These are phyloP conservation scores for Rosa rugosa DNA, from an alignment of 306 rosid genomes.

Conservation along the genomic window DNA sequence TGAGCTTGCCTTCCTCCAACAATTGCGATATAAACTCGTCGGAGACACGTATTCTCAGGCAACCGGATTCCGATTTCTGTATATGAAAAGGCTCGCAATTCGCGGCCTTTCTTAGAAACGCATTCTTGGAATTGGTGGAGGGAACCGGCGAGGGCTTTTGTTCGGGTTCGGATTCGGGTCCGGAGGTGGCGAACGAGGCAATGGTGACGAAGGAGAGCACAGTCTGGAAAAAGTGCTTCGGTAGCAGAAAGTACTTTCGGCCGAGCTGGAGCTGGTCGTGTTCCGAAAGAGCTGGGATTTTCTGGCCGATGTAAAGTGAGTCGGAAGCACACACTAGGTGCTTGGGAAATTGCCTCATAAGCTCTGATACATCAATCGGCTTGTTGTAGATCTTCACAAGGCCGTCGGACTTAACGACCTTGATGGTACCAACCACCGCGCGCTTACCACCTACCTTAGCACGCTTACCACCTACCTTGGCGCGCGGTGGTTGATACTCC, in stretches of 20 bases:
- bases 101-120: slow-evolving; percentile 31
- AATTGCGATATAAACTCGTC: slow-evolving; percentile 45
- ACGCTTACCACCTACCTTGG: not conserved
- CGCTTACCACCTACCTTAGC: not conserved
- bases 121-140: not conserved
- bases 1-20: slow-evolving; percentile 19
- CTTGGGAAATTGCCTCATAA: slow-evolving; percentile 31
- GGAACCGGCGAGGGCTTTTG: not conserved
- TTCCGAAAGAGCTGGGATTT: slow-evolving; percentile 43
- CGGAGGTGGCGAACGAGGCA: slow-evolving; percentile 32
- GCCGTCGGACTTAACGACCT: slow-evolving; percentile 40
- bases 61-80: slow-evolving; percentile 35
- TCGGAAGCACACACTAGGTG: slow-evolving; percentile 43
- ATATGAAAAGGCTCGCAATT: slow-evolving; percentile 33
- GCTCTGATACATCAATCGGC: slow-evolving; percentile 29
- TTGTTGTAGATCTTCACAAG: slow-evolving; percentile 23
- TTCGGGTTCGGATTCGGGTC: not conserved
- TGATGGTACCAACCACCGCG: slow-evolving; percentile 4
- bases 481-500: not conserved
- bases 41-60: slow-evolving; percentile 37
- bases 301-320: slow-evolving; percentile 43
- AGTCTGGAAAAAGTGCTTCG: slow-evolving; percentile 36
- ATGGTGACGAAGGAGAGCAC: slow-evolving; percentile 42
- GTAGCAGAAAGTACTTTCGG: slow-evolving; percentile 43
- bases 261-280: slow-evolving; percentile 38